These are phyloP conservation scores for Hyaloperonospora brassicae DNA, from an alignment of 352 stramenopile species.

Conservation along the genomic window DNA sequence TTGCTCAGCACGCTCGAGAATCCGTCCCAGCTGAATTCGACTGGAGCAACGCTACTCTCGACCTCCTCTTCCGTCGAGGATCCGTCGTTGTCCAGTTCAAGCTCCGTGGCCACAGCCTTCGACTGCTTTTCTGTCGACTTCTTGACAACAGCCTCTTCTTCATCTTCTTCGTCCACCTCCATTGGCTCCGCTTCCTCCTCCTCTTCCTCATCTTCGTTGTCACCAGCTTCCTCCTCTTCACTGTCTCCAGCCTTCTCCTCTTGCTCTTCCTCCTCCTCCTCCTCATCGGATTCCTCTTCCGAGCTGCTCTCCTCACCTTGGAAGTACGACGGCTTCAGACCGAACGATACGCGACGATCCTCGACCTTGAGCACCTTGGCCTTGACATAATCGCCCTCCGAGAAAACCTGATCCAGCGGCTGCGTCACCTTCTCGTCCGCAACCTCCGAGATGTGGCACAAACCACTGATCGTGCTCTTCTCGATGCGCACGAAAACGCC, in stretches of 20 bases:
- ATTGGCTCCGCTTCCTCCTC: slow-evolving; percentile 40
- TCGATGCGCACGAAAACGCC: slow-evolving; percentile 95
- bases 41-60: slow-evolving; percentile 22
- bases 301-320: slow-evolving; percentile 86
- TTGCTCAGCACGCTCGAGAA: slow-evolving; percentile 67
- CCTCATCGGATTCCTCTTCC: slow-evolving; percentile 72
- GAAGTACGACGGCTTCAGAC: slow-evolving; percentile 96
- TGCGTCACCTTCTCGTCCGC: slow-evolving; percentile 92
- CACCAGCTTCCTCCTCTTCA: slow-evolving; percentile 28
- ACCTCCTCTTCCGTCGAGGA: slow-evolving; percentile 61
- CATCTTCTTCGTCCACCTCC: slow-evolving; percentile 44
- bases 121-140: slow-evolving; percentile 28
- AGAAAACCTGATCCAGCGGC: slow-evolving; percentile 88
- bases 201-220: slow-evolving; percentile 38
- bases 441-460: slow-evolving; percentile 95
- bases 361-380: slow-evolving; percentile 94
- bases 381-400: slow-evolving; percentile 94
- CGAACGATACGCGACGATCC: slow-evolving; percentile 87
- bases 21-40: slow-evolving; percentile 84
- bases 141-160: slow-evolving; percentile 34
- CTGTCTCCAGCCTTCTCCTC: slow-evolving; percentile 46
- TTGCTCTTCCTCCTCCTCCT: slow-evolving; percentile 58
- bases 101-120: slow-evolving; percentile 31
- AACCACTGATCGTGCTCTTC: slow-evolving; percentile 90
- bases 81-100: slow-evolving; percentile 45